Percentiles rank a stretch among this genome's conserved stretches.
Evolutionary conservation across 2,329 filamentous ascomycete species (phyloP).

Genomic region (Fusarium veterinarium): DNA sequence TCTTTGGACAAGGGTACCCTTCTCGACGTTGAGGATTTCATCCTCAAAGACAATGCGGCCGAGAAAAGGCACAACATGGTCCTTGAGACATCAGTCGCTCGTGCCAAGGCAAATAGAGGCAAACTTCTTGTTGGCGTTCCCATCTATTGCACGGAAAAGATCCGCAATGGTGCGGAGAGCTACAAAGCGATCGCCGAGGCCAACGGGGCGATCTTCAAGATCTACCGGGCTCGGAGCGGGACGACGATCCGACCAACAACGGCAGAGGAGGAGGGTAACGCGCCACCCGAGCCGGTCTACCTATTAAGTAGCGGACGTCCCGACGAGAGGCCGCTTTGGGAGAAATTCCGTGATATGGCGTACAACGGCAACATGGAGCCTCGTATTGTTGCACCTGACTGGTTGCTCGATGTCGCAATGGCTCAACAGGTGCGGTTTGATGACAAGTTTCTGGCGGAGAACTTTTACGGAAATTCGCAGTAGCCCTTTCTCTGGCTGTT

Average conservation of each 20-base stretch:
- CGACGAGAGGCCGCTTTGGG: slow-evolving; percentile 81
- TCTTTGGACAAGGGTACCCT: slow-evolving; percentile 77
- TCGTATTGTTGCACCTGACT: slow-evolving; percentile 85
- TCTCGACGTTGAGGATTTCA: slow-evolving; percentile 72
- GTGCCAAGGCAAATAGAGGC: slow-evolving; percentile 81
- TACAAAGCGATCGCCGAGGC: slow-evolving; percentile 88
- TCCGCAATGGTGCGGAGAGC: slow-evolving; percentile 84
- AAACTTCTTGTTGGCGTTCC: slow-evolving; percentile 79
- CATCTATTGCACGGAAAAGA: slow-evolving; percentile 85
- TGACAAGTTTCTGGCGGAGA: slow-evolving; percentile 67
- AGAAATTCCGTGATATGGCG: slow-evolving; percentile 83
- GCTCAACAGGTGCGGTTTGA: slow-evolving; percentile 80
- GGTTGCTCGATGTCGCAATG: slow-evolving; percentile 92
- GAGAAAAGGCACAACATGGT: slow-evolving; percentile 79
- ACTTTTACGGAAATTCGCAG: slow-evolving; percentile 52
- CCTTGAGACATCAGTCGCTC: slow-evolving; percentile 73
- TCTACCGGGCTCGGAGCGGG: slow-evolving; percentile 80
- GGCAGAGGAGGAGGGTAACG: slow-evolving; percentile 71
- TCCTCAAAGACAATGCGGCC: slow-evolving; percentile 76
- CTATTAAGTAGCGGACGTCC: slow-evolving; percentile 77
- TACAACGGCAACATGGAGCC: slow-evolving; percentile 81
- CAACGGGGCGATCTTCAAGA: slow-evolving; percentile 85
- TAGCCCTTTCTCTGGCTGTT: slow-evolving; percentile 10
- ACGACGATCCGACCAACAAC: slow-evolving; percentile 73
- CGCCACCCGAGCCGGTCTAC: slow-evolving; percentile 79